Conservation (phyloP, 495 filamentous ascomycete genomes). For the Hypoxylon subgilvum region DNA sequence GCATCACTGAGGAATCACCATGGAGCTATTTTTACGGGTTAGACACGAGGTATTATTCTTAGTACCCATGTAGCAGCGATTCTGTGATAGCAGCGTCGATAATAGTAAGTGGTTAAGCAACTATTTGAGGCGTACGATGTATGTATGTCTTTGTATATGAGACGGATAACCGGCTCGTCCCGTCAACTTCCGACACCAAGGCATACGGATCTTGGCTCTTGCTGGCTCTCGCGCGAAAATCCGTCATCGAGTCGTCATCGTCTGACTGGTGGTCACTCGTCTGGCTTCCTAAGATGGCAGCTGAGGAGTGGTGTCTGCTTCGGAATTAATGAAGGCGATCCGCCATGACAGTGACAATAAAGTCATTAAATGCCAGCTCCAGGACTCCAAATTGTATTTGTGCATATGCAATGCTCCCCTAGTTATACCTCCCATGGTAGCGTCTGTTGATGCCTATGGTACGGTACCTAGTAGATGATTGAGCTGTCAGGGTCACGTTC, state of each 20-base stretch:
- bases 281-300: conserved; percentile 20
- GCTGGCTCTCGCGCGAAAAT: conserved; percentile 10
- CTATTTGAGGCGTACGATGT: too few species aligned
- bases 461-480: conserved; percentile 15
- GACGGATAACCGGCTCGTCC: conserved; percentile 24
- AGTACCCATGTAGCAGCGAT: not conserved
- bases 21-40: conserved; percentile 9
- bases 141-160: not conserved
- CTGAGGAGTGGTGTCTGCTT: not conserved
- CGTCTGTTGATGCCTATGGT: conserved; percentile 3
- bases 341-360: conserved; percentile 18
- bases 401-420: conserved; percentile 35
- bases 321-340: conserved; percentile 18
- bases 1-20: conserved; percentile 17
- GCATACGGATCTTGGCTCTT: conserved; percentile 17
- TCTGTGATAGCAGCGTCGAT: not conserved
- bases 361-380: conserved; percentile 17
- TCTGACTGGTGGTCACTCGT: conserved; percentile 12
- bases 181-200: conserved; percentile 15
- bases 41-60: conserved; percentile 23
- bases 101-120: too few species aligned
- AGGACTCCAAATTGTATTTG: conserved; percentile 25
- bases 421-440: not conserved
- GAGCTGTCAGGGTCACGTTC: conserved; percentile 38
- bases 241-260: conserved; percentile 17